Evolutionary conservation across 208 protist species (phyloP).

Genomic region (Leishmania tropica): DNA sequence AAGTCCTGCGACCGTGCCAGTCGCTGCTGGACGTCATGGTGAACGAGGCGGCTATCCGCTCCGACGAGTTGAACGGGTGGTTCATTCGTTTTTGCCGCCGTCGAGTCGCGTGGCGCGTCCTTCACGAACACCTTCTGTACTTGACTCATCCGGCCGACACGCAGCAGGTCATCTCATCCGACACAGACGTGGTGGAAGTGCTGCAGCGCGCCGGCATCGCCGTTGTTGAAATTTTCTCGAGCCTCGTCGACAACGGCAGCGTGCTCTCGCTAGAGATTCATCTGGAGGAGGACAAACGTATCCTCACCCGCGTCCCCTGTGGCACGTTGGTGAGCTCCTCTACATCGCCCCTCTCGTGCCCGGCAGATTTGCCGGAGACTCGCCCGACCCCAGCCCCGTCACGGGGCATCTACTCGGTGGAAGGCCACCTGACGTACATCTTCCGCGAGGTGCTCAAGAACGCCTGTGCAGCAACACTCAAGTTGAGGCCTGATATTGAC

Average conservation of each 20-base stretch:
- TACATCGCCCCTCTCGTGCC: conserved; percentile 21
- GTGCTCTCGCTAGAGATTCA: conserved; percentile 52
- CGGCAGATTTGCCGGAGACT: conserved; percentile 10
- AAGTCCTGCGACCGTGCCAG: conserved; percentile 67
- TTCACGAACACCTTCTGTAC: conserved; percentile 86
- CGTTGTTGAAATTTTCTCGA: conserved; percentile 68
- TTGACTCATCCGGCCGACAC: conserved; percentile 42
- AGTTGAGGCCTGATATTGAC: conserved; percentile 24
- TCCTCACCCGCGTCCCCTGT: conserved; percentile 34
- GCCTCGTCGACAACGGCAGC: conserved; percentile 26
- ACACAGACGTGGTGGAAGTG: conserved; percentile 46
- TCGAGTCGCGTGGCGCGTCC: conserved; percentile 81
- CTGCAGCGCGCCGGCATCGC: conserved; percentile 56
- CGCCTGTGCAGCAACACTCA: conserved; percentile 68
- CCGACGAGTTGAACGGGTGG: conserved; percentile 69
- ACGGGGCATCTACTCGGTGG: conserved; percentile 51
- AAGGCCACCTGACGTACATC: conserved; percentile 77
- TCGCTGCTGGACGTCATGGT: conserved; percentile 80
- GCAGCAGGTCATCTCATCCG: conserved; percentile 45
- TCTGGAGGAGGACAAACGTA: conserved; percentile 56
- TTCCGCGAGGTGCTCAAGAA: conserved; percentile 89
- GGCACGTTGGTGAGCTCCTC: conserved; percentile 59
- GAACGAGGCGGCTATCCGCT: conserved; percentile 77
- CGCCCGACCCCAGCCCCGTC: conserved; percentile 7
- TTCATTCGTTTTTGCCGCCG: conserved; percentile 78